phyloP scores from a whole-genome alignment of 352 stramenopile species.

The Pythium coloratum region DNA sequence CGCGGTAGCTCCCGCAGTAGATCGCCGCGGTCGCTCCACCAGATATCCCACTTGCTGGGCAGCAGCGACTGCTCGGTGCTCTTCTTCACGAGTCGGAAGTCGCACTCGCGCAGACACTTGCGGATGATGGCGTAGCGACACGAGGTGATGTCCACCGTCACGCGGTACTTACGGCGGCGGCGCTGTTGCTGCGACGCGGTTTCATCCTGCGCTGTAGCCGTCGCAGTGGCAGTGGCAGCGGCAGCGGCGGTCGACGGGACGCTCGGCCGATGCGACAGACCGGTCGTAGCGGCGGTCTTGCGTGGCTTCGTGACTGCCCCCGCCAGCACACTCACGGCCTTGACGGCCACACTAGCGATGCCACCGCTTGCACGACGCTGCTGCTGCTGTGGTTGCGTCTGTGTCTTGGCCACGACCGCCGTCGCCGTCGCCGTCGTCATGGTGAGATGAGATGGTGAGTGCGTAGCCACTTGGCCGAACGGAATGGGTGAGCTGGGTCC shows the following conservation, averaged over 20 bases:
- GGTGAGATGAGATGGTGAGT: constrained; percentile 2
- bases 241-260: neutral
- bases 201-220: neutral
- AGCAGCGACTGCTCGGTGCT: constrained; percentile 16
- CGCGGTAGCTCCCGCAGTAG: constrained; percentile 40
- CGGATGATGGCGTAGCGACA: constrained; percentile 51
- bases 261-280: neutral
- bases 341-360: constrained; percentile 13
- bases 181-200: neutral
- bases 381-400: constrained; percentile 2
- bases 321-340: neutral
- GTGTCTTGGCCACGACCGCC: neutral
- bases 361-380: neutral
- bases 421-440: neutral
- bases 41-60: constrained; percentile 45
- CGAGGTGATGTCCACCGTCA: constrained; percentile 40
- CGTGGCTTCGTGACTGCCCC: neutral
- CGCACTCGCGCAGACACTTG: constrained; percentile 38
- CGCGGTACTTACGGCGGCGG: constrained; percentile 25
- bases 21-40: constrained; percentile 50
- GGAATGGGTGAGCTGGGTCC: neutral
- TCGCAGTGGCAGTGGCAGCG: too few relatives aligned
- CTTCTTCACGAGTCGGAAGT: constrained; percentile 44
- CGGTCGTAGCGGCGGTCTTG: neutral
- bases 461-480: neutral